Conservation (phyloP, 1,284 basidiomycete genomes). For the Rhodotorula sp. region DNA sequence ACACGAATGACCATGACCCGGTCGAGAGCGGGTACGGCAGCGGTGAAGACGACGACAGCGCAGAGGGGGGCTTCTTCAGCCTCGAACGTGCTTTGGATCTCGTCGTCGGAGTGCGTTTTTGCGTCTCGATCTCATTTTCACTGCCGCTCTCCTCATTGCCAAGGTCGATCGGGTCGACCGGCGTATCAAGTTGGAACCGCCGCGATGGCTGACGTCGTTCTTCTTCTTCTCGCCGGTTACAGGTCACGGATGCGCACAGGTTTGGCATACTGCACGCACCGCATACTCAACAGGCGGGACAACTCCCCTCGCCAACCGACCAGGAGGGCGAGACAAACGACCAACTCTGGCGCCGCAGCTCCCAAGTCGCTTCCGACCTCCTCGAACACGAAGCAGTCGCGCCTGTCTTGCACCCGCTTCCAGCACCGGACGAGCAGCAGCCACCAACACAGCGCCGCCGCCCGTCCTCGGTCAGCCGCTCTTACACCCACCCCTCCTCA, state of each 20-base stretch:
- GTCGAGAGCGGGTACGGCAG: neutral
- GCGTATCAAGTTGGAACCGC: too few species aligned
- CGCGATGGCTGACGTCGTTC: neutral
- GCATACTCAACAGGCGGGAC: neutral
- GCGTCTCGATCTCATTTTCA: too few species aligned
- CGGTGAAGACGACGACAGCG: conserved; percentile 15
- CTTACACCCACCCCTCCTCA: conserved; percentile 27
- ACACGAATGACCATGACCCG: neutral
- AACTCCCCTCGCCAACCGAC: neutral
- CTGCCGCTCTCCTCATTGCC: neutral
- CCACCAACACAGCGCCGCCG: neutral
- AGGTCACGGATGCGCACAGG: conserved; percentile 36
- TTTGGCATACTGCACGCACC: conserved; percentile 29
- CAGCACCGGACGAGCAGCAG: neutral
- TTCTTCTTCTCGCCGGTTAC: conserved; percentile 2
- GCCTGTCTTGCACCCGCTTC: neutral
- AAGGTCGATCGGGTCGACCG: neutral
- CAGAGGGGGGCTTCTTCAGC: conserved; percentile 23
- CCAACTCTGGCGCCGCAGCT: conserved; percentile 17
- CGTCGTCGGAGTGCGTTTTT: conserved; percentile 26
- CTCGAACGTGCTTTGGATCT: conserved; percentile 33
- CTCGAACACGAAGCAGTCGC: conserved; percentile 27
- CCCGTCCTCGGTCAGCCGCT: conserved; percentile 12
- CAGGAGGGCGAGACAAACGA: neutral
- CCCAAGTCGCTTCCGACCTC: neutral